These are phyloP conservation scores for Xylaria arbuscula DNA, from an alignment of 2,329 filamentous ascomycete genomes.

Conservation along the genomic window DNA sequence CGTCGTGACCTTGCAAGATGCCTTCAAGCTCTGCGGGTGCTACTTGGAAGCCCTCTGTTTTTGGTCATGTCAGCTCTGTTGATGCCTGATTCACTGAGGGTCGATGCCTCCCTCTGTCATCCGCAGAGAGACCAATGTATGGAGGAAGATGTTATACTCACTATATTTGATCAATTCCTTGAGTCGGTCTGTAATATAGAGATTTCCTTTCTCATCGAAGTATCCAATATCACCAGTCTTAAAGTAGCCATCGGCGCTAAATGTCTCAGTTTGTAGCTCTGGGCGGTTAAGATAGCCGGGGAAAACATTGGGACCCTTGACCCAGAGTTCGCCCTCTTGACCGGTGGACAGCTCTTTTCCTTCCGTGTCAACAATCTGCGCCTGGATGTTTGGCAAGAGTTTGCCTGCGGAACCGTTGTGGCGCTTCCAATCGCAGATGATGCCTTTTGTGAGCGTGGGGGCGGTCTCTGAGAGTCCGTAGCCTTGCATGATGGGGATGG, in stretches of 20 bases:
- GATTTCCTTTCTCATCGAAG: constrained; percentile 80
- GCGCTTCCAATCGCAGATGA: constrained; percentile 79
- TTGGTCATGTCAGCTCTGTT: constrained; percentile 16
- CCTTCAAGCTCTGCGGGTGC: constrained; percentile 73
- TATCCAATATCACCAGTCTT: constrained; percentile 90
- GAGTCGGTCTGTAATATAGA: constrained; percentile 89
- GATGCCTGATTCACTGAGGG: neutral
- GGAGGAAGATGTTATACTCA: constrained; percentile 49
- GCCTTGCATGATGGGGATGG: constrained; percentile 87
- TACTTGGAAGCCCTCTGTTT: constrained; percentile 76
- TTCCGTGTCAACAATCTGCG: constrained; percentile 79
- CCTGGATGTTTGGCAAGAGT: constrained; percentile 81
- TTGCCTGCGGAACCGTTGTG: constrained; percentile 82
- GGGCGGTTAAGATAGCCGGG: constrained; percentile 81
- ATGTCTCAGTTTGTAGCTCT: constrained; percentile 74
- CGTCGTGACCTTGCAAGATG: constrained; percentile 55
- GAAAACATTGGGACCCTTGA: constrained; percentile 84
- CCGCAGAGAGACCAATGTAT: neutral
- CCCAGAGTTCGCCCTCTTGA: constrained; percentile 77
- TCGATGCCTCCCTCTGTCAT: neutral
- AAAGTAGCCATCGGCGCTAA: constrained; percentile 85
- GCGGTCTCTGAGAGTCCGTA: constrained; percentile 92
- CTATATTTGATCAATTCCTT: constrained; percentile 74
- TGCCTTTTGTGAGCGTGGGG: constrained; percentile 79
- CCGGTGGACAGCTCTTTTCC: constrained; percentile 66